Base-by-base conservation (phyloP, 2,329 filamentous ascomycete genomes). In the Claviceps digitariae region DNA sequence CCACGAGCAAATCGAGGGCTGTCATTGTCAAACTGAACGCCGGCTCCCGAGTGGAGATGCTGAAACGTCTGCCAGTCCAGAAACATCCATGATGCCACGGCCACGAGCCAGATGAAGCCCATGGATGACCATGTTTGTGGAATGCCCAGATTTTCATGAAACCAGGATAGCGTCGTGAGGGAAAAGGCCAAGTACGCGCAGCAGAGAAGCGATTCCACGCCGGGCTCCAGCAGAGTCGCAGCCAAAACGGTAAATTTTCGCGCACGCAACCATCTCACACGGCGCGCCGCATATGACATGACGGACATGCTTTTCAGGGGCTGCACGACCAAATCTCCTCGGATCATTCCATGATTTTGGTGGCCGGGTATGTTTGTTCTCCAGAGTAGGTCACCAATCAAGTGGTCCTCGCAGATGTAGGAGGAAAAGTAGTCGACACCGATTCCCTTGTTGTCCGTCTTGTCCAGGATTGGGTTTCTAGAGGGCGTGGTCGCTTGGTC, bases 381-480 rank as follows among this genome's bases (percentile, higher is more conserved):
- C 90, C 90, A 98, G 4, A 98, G 76, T 1, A 93, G 72, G 60
- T 98, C 93, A 13, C 91, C 91, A 52, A 98, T 95, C 25, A 96
- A 74, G 63, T 98, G 93, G 64, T 98, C 93, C 67, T 98, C 94
- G 72, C 93, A 98, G 64, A 98, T 97, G 64, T 95, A 95, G 58
- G 88, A 79, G 2, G 89, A 95, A 70, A 98, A 98, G 69, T 84
- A 90, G 68, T 97, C 90, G 58, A 98, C 84, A 0, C 93, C 94
- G 0, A 65, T 66, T 70, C 82, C 66, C 60, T 76, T 67, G 61
- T 72, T 55, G 53, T 68, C 59, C 61, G 71, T 62, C 46, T 66
- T 60, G 57, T 66, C 62, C 59, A 73, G 66, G 57, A 71, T 61
- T 27, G 71, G 73, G 60, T 75, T 76, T 58, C 63, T 68, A 51